phyloP scores from a whole-genome alignment of 2,329 filamentous ascomycete species.

The Penicillium sp. region DNA sequence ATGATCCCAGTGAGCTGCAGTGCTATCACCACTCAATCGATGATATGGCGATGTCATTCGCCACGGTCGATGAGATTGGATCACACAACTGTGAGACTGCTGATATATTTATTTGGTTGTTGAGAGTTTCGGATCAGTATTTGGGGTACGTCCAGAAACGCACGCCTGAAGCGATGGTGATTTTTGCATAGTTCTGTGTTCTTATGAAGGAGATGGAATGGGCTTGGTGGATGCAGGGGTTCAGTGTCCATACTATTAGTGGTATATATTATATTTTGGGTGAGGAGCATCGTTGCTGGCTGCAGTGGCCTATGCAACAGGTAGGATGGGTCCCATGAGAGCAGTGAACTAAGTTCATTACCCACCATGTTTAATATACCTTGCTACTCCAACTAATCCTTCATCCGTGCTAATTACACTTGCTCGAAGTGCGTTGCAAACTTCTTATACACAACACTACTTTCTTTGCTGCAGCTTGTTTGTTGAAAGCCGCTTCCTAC shows the following conservation, averaged over 20 bases:
- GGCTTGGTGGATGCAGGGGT: slow-evolving; percentile 28
- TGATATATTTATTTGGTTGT: slow-evolving; percentile 15
- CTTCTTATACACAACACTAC: background rate
- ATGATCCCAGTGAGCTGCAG: slow-evolving; percentile 1
- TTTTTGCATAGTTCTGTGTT: slow-evolving; percentile 26
- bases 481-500: background rate
- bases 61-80: slow-evolving; percentile 1
- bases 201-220: slow-evolving; percentile 22
- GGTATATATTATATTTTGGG: slow-evolving; percentile 20
- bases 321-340: no score
- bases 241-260: slow-evolving; percentile 17
- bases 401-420: background rate
- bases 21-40: slow-evolving; percentile 8
- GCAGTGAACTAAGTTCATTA: no score
- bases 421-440: background rate
- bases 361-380: no score
- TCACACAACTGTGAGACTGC: slow-evolving; percentile 9
- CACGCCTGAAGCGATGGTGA: slow-evolving; percentile 20
- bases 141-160: slow-evolving; percentile 14
- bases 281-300: slow-evolving; percentile 22
- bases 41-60: slow-evolving; percentile 10
- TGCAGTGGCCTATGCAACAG: slow-evolving; percentile 5
- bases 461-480: background rate
- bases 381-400: background rate
- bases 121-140: slow-evolving; percentile 19